Percentiles rank a stretch among this genome's conserved stretches.
Conservation (phyloP, 2,329 filamentous ascomycete species). For the Alternaria sp. region DNA sequence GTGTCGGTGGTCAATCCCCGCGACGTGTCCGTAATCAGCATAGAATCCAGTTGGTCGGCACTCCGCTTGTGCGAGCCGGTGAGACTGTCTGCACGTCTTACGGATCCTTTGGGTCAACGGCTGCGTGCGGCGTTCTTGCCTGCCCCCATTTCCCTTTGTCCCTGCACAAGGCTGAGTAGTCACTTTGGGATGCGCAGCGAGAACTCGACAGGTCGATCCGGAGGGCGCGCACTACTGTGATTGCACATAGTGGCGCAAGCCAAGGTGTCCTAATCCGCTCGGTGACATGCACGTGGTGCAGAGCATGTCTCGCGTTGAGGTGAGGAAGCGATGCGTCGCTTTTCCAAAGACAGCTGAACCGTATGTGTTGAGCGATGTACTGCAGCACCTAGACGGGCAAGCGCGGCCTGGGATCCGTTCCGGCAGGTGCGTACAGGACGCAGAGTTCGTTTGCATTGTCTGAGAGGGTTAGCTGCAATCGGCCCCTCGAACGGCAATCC, state of each 20-base stretch:
- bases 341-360: constrained; percentile 3
- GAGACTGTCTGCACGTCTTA: constrained; percentile 32
- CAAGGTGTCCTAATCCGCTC: constrained; percentile 12
- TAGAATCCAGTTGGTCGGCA: constrained; percentile 14
- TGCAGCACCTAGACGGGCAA: constrained; percentile 6
- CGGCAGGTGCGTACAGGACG: constrained; percentile 17
- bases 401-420: background rate
- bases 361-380: constrained; percentile 12
- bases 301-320: constrained; percentile 12
- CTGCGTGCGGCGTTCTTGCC: constrained; percentile 29
- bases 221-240: background rate
- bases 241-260: constrained; percentile 11
- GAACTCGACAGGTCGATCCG: constrained; percentile 1
- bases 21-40: constrained; percentile 5
- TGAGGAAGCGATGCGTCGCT: constrained; percentile 1
- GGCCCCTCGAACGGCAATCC: constrained; percentile 16
- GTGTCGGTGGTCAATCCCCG: background rate
- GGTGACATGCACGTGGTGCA: constrained; percentile 19
- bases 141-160: constrained; percentile 11
- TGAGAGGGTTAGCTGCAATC: constrained; percentile 20
- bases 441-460: constrained; percentile 12
- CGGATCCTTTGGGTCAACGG: constrained; percentile 19
- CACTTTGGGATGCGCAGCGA: background rate
- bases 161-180: constrained; percentile 17
- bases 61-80: constrained; percentile 30